Conservation (phyloP, 345 rosid genomes). For the Brassica napus region Da-Ae NC_063440.1:24825501-24826000, state of each 20-base stretch:
- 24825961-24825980: slow-evolving; percentile 32
- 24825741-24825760: slow-evolving; percentile 83
- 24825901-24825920: slow-evolving; percentile 44
- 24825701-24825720: slow-evolving; percentile 51
- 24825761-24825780: slow-evolving; percentile 75
- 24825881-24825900: slow-evolving; percentile 32
- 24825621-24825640: slow-evolving; percentile 43
- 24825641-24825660: slow-evolving; percentile 11
- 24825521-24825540: slow-evolving; percentile 63
- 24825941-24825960: slow-evolving; percentile 25
- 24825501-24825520: neutral
- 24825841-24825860: neutral
- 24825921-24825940: slow-evolving; percentile 42
- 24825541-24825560: slow-evolving; percentile 90
- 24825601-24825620: slow-evolving; percentile 62
- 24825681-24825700: neutral
- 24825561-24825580: slow-evolving; percentile 75
- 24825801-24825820: slow-evolving; percentile 34
- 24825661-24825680: slow-evolving; percentile 6
- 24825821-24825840: neutral
- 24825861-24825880: neutral
- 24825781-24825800: slow-evolving; percentile 61
- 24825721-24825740: slow-evolving; percentile 76
- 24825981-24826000: slow-evolving; percentile 46
- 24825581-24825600: slow-evolving; percentile 72